A percentile compares a stretch with the other conserved stretches of the same genome.
Evolutionary conservation across 2,329 filamentous ascomycete species (phyloP).

Genomic region (Thielaviopsis ethacetica): DNA sequence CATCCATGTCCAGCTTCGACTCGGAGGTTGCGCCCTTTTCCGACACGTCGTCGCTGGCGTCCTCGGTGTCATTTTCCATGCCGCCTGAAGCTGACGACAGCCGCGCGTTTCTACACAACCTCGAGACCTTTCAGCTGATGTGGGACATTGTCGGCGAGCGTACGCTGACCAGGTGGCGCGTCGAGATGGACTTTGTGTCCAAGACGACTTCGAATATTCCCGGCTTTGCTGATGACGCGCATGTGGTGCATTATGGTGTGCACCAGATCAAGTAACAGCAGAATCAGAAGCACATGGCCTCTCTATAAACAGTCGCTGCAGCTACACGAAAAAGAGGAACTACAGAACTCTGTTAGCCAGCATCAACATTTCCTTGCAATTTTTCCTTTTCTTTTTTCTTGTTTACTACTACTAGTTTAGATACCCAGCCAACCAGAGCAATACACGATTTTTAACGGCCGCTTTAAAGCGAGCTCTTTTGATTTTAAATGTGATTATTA

Average conservation of each 20-base stretch:
- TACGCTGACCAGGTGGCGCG: constrained; percentile 33
- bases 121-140: constrained; percentile 31
- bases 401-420: not conserved
- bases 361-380: no score
- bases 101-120: constrained; percentile 28
- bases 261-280: constrained; percentile 9
- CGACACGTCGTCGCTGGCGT: constrained; percentile 8
- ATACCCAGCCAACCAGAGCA: not conserved
- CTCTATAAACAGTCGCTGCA: not conserved
- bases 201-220: constrained; percentile 12
- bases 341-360: not conserved
- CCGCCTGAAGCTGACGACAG: constrained; percentile 7
- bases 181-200: constrained; percentile 23
- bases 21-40: constrained; percentile 10
- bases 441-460: not conserved
- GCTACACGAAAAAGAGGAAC: not conserved
- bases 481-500: no score
- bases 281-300: not conserved
- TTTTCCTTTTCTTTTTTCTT: not conserved
- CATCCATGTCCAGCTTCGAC: constrained; percentile 4
- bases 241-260: constrained; percentile 12
- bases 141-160: constrained; percentile 36
- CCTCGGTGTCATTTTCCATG: constrained; percentile 7
- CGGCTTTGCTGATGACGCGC: constrained; percentile 12
- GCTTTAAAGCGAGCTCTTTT: not conserved